Evolutionary conservation across 2,329 filamentous ascomycete genomes (phyloP).

Genomic region (Coniochaeta ligniaria): DNA sequence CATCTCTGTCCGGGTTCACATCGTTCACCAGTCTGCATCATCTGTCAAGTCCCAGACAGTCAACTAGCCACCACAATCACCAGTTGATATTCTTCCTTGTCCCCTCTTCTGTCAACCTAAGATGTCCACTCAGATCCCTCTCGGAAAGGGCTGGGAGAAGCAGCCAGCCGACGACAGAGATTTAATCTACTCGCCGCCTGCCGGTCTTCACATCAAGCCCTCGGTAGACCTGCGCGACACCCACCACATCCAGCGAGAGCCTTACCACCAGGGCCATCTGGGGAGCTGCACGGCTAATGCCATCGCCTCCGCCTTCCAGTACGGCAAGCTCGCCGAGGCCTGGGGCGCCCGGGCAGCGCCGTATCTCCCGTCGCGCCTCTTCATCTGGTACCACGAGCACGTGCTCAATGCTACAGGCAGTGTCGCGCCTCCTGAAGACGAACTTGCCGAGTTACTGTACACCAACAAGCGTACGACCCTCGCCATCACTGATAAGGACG

Average conservation of each 20-base stretch:
- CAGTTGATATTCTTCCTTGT: not conserved
- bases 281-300: not conserved
- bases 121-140: not conserved
- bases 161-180: not conserved
- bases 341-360: not conserved
- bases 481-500: not conserved
- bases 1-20: not conserved
- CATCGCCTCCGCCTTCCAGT: not conserved
- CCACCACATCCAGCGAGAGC: not conserved
- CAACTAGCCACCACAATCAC: not conserved
- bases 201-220: not conserved
- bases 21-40: not conserved
- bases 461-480: not conserved
- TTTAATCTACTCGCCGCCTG: not conserved
- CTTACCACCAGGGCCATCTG: not conserved
- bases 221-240: not conserved
- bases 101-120: not conserved
- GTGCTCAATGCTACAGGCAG: not conserved
- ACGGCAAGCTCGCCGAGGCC: not conserved
- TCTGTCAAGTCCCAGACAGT: not conserved
- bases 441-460: not conserved
- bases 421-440: not conserved
- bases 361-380: not conserved
- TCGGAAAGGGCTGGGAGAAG: not conserved
- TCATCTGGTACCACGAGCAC: not conserved